Conservation (phyloP, 352 stramenopile genomes). For the Pythium volutum region DNA sequence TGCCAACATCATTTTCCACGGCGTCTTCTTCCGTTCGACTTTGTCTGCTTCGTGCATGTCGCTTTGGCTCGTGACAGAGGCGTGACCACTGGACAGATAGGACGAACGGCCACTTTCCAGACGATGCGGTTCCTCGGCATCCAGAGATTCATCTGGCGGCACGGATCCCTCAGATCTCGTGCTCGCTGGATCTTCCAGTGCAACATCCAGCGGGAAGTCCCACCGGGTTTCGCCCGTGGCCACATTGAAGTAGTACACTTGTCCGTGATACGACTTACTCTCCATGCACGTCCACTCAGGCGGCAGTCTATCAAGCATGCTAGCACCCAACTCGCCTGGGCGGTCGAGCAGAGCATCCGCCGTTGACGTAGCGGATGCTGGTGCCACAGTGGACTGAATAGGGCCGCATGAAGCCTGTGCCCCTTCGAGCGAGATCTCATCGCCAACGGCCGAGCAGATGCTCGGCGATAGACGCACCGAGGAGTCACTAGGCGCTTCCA, state of each 20-base stretch:
- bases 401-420: neutral
- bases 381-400: neutral
- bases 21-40: neutral
- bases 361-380: neutral
- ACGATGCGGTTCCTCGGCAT: too few species aligned
- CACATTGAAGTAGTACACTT: constrained; percentile 61
- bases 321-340: neutral
- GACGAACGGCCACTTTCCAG: too few species aligned
- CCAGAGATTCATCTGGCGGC: too few species aligned
- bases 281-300: constrained; percentile 59
- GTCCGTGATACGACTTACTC: constrained; percentile 56
- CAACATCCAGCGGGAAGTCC: constrained; percentile 40
- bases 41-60: neutral
- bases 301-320: neutral
- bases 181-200: neutral
- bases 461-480: neutral
- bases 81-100: too few species aligned
- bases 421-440: neutral
- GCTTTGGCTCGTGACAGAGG: neutral
- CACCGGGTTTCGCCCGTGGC: constrained; percentile 59
- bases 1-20: neutral
- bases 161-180: neutral
- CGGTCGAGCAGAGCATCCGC: neutral
- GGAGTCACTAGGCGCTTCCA: neutral
- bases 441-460: neutral